Base-by-base conservation (phyloP, 768 basidiomycete genomes). In the Phallus indusiatus region DNA sequence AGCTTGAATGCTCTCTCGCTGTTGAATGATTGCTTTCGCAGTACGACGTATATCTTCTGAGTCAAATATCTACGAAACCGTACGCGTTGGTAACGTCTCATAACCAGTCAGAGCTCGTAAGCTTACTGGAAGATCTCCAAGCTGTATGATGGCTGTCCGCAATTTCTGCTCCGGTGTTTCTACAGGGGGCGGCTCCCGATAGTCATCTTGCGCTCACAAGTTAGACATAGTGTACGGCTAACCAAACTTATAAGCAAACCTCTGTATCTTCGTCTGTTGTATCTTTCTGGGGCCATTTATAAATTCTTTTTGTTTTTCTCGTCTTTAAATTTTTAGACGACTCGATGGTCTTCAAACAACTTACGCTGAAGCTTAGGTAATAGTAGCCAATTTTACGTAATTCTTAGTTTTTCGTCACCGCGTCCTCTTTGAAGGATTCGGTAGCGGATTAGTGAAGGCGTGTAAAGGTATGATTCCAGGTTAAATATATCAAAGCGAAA, bases 121-220 rank as follows among this genome's bases (percentile, higher is more conserved):
- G 74, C 88, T 75, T 66, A 90, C 90, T 71, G 62, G 53, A 54
- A 89, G 88, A 78, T 92, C 90, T 47, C 89, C 90, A 54, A 88
- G 73, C 66, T 83, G 85, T 65, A 90, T 73, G 62, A 92, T 84
- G 47, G 79, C 72, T 53, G 73, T 75, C 68, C 81, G 84, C 37
- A 90, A 73, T 66, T 80, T 85, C 61, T 90, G 81, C 63, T 88
- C 86, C 5, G 88, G 86, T 2, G 85, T 80, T 63, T 90, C 88
- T 64, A 77, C 74, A 42, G 42, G 42, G 12, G 42, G 42, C 42
- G 72, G 65, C 60, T 87, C 84, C 58, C 81, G 79, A 37, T 59
- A 37, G 20, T 59, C 57, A 20, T 59, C 57, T 59, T 59, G n/a
- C 46, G 34, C 22, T 7, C 18, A 53, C 28, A 49, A 6, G 33